Percentiles rank a stretch among this genome's conserved stretches.
These are phyloP conservation scores for Phialocephala subalpina DNA, from an alignment of 2,329 filamentous ascomycete genomes.

Conservation along the genomic window DNA sequence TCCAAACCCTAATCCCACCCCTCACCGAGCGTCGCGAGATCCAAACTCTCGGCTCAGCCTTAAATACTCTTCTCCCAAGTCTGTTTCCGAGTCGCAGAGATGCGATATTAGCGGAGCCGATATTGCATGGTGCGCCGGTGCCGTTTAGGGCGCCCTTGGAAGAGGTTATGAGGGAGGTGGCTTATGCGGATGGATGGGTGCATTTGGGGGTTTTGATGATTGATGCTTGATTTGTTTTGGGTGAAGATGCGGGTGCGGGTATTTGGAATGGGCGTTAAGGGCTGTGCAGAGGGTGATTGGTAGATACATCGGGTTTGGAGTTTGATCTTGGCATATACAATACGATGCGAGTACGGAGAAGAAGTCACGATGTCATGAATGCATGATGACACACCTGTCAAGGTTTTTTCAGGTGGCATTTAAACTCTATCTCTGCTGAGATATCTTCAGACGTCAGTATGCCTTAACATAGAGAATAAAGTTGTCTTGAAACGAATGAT, in stretches of 20 bases:
- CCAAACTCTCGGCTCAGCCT: constrained; percentile 78
- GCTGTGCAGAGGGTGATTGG: no score
- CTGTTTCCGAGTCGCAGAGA: constrained; percentile 89
- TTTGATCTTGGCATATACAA: neutral
- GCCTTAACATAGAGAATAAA: no score
- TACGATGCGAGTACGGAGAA: neutral
- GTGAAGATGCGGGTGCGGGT: neutral
- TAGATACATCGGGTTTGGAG: neutral
- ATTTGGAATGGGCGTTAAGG: neutral
- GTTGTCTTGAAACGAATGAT: no score
- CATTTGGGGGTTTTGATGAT: constrained; percentile 71
- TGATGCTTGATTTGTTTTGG: constrained; percentile 28
- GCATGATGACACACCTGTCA: neutral
- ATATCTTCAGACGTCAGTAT: no score
- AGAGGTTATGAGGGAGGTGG: constrained; percentile 81
- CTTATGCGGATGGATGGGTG: constrained; percentile 93
- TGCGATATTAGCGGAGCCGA: constrained; percentile 81
- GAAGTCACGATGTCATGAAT: neutral
- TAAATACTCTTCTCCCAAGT: constrained; percentile 78
- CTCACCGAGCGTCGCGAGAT: constrained; percentile 53
- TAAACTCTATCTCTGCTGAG: neutral
- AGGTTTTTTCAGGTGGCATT: neutral
- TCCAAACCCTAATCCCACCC: constrained; percentile 77
- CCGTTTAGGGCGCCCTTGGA: constrained; percentile 83
- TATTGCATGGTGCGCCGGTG: constrained; percentile 85